Percentiles rank a stretch among this genome's conserved stretches.
These are phyloP conservation scores for Lasiodiplodia gonubiensis DNA, from an alignment of 2,329 filamentous ascomycete genomes.

Conservation along the genomic window DNA sequence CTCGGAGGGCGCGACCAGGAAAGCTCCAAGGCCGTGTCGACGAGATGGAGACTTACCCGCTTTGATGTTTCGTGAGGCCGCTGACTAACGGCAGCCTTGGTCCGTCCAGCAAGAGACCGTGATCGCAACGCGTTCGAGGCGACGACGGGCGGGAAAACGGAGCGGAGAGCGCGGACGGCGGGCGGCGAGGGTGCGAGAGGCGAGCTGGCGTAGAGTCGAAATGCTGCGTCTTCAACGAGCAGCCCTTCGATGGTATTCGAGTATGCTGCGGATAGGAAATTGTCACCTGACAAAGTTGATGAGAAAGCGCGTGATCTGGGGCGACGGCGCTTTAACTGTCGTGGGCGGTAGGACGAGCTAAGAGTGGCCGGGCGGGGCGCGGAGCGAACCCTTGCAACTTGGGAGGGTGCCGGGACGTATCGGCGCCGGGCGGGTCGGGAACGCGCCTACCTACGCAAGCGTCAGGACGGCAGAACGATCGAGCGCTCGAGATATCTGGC, in stretches of 20 bases:
- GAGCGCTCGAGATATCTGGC: not conserved
- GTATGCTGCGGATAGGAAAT: not conserved
- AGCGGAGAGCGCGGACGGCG: not conserved
- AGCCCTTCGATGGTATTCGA: conserved; percentile 9
- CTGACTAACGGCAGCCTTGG: conserved; percentile 26
- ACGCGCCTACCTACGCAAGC: conserved; percentile 19
- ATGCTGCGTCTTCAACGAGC: conserved; percentile 13
- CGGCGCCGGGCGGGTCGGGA: conserved; percentile 23
- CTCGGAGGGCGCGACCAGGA: conserved; percentile 1
- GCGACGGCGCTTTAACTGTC: conserved; percentile 6
- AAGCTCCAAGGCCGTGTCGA: conserved; percentile 20
- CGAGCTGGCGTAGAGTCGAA: not conserved
- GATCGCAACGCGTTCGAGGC: conserved; percentile 12
- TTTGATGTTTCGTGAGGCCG: conserved; percentile 27
- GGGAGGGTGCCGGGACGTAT: conserved; percentile 3
- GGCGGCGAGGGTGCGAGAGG: not conserved
- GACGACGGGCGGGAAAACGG: not conserved
- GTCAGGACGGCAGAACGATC: conserved; percentile 9
- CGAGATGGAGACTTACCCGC: conserved; percentile 28
- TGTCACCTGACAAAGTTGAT: conserved; percentile 6
- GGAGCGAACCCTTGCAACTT: conserved; percentile 2
- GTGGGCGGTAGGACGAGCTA: conserved; percentile 12
- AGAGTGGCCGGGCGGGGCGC: conserved; percentile 5
- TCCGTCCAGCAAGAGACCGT: conserved; percentile 22
- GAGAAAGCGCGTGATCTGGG: not conserved